phyloP scores from a whole-genome alignment of 495 filamentous ascomycete genomes.

The Tuber melanosporum region DNA sequence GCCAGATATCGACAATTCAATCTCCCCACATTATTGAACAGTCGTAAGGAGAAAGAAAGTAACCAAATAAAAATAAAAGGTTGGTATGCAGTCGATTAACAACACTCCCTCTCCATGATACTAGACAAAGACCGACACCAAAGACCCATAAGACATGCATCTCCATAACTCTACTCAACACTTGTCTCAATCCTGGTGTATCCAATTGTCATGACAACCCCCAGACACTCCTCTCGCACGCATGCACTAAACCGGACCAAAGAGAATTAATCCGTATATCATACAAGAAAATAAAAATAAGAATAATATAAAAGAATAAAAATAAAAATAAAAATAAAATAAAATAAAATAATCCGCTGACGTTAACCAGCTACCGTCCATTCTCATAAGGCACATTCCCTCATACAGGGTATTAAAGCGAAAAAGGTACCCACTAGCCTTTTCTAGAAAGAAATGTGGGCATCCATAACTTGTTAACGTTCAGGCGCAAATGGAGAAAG shows the following conservation, averaged over 20 bases:
- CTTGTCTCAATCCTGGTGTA: not conserved
- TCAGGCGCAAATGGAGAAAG: constrained; percentile 21
- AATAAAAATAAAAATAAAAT: too few relatives aligned
- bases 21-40: not conserved
- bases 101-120: not conserved
- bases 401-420: not conserved
- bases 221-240: not conserved
- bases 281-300: not conserved
- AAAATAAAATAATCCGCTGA: not conserved
- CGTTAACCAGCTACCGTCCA: not conserved
- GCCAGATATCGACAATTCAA: not conserved
- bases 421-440: not conserved
- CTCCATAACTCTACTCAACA: not conserved
- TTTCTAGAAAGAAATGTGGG: not conserved
- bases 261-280: not conserved
- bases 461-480: constrained; percentile 1
- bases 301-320: not conserved
- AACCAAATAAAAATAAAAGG: not conserved
- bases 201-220: not conserved
- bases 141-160: not conserved
- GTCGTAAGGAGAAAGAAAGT: not conserved
- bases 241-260: not conserved
- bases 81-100: not conserved
- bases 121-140: not conserved
- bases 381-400: not conserved